These are phyloP conservation scores for Petasospora fabianii DNA, from an alignment of 1,139 yeast species.

Conservation along the genomic window DNA sequence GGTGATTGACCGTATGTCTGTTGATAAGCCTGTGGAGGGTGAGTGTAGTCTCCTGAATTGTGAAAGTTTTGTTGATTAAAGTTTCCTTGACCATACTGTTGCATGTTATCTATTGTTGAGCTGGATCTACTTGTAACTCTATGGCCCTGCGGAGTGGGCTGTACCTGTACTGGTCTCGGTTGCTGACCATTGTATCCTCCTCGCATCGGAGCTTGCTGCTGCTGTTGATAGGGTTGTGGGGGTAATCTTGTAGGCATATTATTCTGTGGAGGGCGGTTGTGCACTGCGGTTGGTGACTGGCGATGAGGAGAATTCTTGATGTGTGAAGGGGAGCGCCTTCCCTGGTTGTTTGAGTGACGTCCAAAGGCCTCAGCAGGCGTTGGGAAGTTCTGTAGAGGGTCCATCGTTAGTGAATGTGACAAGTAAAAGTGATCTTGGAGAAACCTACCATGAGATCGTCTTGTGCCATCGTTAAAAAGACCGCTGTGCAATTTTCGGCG, in stretches of 20 bases:
- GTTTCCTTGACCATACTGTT: not conserved
- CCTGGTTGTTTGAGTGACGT: slow-evolving; percentile 11
- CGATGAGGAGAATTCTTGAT: slow-evolving; percentile 2
- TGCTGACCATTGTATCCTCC: not conserved
- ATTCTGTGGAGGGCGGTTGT: slow-evolving; percentile 1
- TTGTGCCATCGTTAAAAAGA: too few species aligned
- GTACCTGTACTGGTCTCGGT: not conserved
- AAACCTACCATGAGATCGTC: slow-evolving; percentile 24
- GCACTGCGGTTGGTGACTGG: not conserved
- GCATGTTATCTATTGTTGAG: not conserved
- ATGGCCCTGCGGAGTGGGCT: not conserved
- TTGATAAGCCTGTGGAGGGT: not conserved
- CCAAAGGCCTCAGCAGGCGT: slow-evolving; percentile 32
- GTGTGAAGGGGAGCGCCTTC: slow-evolving; percentile 7
- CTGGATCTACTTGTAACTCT: not conserved
- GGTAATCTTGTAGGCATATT: slow-evolving; percentile 1
- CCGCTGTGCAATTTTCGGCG: not conserved
- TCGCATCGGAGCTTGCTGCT: slow-evolving; percentile 1
- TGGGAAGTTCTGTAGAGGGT: slow-evolving; percentile 26
- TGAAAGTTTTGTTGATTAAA: not conserved
- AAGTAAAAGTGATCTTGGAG: not conserved
- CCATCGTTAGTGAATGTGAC: slow-evolving; percentile 6
- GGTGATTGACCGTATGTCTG: not conserved
- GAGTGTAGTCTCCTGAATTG: not conserved
- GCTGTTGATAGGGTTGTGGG: slow-evolving; percentile 5